A percentile compares a stretch with the other conserved stretches of the same genome.
Evolutionary conservation across 2,329 filamentous ascomycete genomes (phyloP).

Genomic region (Monilinia laxa): DNA sequence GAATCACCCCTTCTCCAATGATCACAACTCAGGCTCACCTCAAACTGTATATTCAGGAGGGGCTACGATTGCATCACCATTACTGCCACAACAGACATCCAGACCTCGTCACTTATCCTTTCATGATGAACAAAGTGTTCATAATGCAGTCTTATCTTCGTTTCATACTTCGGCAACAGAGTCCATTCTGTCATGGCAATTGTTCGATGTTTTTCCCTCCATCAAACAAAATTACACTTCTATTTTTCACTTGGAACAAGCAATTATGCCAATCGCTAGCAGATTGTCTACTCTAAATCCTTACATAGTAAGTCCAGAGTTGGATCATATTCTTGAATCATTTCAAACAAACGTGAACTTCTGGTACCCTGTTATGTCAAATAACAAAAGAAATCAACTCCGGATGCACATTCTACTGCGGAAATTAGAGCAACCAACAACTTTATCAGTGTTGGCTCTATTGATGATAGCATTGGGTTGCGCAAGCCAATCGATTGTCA

Average conservation of each 20-base stretch:
- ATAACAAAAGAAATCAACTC: slow-evolving; percentile 39
- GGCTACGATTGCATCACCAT: background rate
- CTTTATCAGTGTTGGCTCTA: slow-evolving; percentile 44
- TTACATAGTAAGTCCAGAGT: slow-evolving; percentile 45
- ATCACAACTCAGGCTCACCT: slow-evolving; percentile 12
- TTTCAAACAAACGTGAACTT: slow-evolving; percentile 52
- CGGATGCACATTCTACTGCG: background rate
- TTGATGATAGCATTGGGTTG: slow-evolving; percentile 51
- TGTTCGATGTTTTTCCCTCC: slow-evolving; percentile 48
- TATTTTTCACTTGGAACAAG: slow-evolving; percentile 51
- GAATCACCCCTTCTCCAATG: background rate
- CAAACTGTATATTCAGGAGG: slow-evolving; percentile 6
- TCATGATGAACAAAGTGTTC: slow-evolving; percentile 20
- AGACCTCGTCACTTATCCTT: slow-evolving; percentile 9
- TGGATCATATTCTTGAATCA: slow-evolving; percentile 45
- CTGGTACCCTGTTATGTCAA: slow-evolving; percentile 53
- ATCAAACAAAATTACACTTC: slow-evolving; percentile 47
- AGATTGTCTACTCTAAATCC: slow-evolving; percentile 44
- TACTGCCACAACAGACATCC: background rate
- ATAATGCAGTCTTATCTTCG: slow-evolving; percentile 51
- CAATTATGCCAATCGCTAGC: slow-evolving; percentile 42
- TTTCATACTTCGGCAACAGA: slow-evolving; percentile 53
- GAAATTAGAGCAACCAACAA: slow-evolving; percentile 2
- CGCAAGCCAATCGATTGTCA: slow-evolving; percentile 45
- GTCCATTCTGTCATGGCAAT: slow-evolving; percentile 52